Evolutionary conservation across 1,284 basidiomycete species (phyloP).

Genomic region (Irpex sp.): DNA sequence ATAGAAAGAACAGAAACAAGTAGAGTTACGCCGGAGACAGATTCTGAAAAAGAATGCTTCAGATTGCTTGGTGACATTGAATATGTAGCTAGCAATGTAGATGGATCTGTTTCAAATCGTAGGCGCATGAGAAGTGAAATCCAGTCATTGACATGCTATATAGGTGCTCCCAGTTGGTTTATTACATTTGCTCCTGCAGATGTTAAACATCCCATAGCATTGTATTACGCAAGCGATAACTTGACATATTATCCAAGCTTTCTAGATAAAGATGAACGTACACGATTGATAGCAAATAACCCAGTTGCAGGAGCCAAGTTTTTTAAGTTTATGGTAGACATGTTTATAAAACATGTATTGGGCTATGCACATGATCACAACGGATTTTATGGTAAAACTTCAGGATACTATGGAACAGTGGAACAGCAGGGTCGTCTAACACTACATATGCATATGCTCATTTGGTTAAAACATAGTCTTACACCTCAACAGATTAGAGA

Average conservation of each 20-base stretch:
- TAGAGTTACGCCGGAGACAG: neutral
- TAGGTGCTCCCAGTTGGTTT: constrained; percentile 35
- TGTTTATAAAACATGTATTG: constrained; percentile 41
- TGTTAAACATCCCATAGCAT: constrained; percentile 9
- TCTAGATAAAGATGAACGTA: neutral
- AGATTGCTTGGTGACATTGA: constrained; percentile 41
- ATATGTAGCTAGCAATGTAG: constrained; percentile 36
- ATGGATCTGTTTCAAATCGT: constrained; percentile 38
- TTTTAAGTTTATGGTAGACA: constrained; percentile 18
- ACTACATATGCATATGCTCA: constrained; percentile 31
- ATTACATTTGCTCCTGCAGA: constrained; percentile 14
- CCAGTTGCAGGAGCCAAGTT: constrained; percentile 29
- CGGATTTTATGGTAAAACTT: constrained; percentile 39
- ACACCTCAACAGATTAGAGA: constrained; percentile 33
- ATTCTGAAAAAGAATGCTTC: constrained; percentile 43
- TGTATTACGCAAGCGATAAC: constrained; percentile 5
- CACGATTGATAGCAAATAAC: constrained; percentile 31
- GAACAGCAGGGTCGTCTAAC: constrained; percentile 45
- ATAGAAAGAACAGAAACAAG: neutral
- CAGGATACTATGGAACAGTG: constrained; percentile 43
- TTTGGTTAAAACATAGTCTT: constrained; percentile 31
- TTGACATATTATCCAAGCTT: neutral
- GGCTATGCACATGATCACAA: constrained; percentile 23
- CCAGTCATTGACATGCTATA: constrained; percentile 39
- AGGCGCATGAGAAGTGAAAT: constrained; percentile 42